Evolutionary conservation across 352 stramenopile species (phyloP), one percentile per base, ranked within the genome.

Genomic region (Phytophthora agathidicida): DNA sequence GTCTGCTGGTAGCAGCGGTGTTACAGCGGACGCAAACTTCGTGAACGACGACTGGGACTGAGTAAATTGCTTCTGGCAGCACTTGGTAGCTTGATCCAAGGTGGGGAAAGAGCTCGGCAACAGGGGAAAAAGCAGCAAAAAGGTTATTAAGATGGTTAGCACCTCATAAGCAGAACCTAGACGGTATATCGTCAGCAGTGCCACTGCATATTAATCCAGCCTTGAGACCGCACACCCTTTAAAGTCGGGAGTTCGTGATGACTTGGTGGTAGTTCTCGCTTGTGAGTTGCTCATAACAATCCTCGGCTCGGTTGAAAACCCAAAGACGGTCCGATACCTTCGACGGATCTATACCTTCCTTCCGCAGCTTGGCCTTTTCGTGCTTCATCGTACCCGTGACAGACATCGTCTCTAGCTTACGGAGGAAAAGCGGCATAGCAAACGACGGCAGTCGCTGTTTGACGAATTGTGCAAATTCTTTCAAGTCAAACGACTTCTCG

Each of bases 361-460:
- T 90, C 13, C 86, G 75, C 6, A 98, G 73, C 59, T 94, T 91
- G 5, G 87, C 86, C 69, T 97, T 98, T 55, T 96, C 80, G 27
- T 97, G 88, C 69, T 97, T 97, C 77, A 97, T 94, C 24, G 91
- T 98, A 1, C 86, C 85, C 0, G 91, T 97, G 44, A 96, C 80
- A 26, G 80, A 77, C 63, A 94, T 91, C 19, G 79, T 62, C 0
- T 69, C 53, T 26, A 94, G 55, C 27, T 96, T 75, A 17, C 90
- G 75, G 22, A 98, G 44, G 46, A 98, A 97, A 3, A 96, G 54
- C 24, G 91, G 91, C 59, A 93, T 68, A 7, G 88, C 85, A 57
- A 92, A 97, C 28, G 71, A 78, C 14, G 75, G 76, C 33, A 91
- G 37, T 7, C 58, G 61, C 51, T 73, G 24, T 49, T 75, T 73